Conservation (phyloP, 2,329 filamentous ascomycete species). For the Graphilbum sp. region DNA sequence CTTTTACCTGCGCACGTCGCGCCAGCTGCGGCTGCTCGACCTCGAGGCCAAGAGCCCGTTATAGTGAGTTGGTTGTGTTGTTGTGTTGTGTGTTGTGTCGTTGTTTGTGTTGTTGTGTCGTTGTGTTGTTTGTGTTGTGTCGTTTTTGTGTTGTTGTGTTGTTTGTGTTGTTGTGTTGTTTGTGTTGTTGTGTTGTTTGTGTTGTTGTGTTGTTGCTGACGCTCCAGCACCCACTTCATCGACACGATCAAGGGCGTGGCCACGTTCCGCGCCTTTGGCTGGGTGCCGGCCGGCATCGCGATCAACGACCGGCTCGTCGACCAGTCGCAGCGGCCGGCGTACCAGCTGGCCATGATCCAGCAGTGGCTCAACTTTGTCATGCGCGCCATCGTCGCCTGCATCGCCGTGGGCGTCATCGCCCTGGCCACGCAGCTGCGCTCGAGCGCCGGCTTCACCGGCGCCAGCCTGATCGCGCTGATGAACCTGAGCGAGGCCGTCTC, state of each 20-base stretch:
- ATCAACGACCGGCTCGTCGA: conserved; percentile 32
- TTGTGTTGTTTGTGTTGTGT: too few relatives aligned
- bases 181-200: too few relatives aligned
- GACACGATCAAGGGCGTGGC: conserved; percentile 37
- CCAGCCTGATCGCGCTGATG: conserved; percentile 22
- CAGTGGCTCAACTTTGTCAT: conserved; percentile 38
- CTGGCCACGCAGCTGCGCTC: conserved; percentile 27
- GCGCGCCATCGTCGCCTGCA: conserved; percentile 28
- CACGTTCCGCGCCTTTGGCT: conserved; percentile 41
- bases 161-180: too few relatives aligned
- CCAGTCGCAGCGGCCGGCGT: conserved; percentile 37
- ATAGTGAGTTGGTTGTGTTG: conserved; percentile 24
- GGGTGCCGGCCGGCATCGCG: conserved; percentile 26
- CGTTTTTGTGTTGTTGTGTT: too few relatives aligned
- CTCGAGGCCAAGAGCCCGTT: conserved; percentile 44
- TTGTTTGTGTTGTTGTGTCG: too few relatives aligned
- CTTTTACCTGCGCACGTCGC: conserved; percentile 42
- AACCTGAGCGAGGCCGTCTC: conserved; percentile 16
- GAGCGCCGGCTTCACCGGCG: conserved; percentile 22
- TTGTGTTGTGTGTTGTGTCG: neutral
- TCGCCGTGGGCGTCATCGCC: conserved; percentile 30
- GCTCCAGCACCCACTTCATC: conserved; percentile 27
- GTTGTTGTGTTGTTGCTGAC: neutral
- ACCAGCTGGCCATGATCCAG: conserved; percentile 40
- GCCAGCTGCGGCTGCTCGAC: conserved; percentile 43